Evolutionary conservation across 2,329 filamentous ascomycete genomes (phyloP).

Genomic region (Trichoderma afroharzianum): DNA sequence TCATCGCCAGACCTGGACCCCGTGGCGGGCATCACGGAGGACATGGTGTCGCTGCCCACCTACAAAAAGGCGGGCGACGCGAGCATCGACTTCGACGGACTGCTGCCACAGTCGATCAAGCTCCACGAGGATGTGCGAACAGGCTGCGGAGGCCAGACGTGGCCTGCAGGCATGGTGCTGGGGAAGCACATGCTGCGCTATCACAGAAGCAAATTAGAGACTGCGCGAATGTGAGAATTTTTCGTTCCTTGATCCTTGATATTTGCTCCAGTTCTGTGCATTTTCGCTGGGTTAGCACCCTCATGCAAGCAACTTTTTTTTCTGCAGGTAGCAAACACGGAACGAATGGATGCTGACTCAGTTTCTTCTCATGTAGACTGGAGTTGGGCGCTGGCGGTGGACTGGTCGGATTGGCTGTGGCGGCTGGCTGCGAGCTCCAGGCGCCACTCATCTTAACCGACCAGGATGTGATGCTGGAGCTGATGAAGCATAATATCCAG

Average conservation of each 20-base stretch:
- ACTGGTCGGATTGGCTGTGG: constrained; percentile 68
- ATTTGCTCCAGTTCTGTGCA: background rate
- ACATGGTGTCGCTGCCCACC: constrained; percentile 56
- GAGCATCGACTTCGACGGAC: constrained; percentile 64
- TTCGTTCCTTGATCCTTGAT: background rate
- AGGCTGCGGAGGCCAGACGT: constrained; percentile 89
- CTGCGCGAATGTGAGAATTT: constrained; percentile 67
- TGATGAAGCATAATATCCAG: constrained; percentile 85
- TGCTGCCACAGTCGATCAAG: constrained; percentile 65
- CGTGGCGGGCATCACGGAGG: constrained; percentile 47
- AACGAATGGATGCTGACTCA: constrained; percentile 13
- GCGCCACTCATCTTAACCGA: constrained; percentile 76
- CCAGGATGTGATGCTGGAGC: constrained; percentile 74
- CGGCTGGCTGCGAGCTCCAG: constrained; percentile 51
- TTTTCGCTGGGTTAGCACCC: background rate
- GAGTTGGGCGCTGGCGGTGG: constrained; percentile 92
- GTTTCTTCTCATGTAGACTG: constrained; percentile 51
- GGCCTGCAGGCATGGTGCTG: constrained; percentile 90
- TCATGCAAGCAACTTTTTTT: background rate
- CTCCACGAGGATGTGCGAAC: constrained; percentile 82
- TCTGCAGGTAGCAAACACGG: background rate
- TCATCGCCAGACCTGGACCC: constrained; percentile 50
- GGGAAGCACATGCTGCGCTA: constrained; percentile 80
- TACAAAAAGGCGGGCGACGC: constrained; percentile 55
- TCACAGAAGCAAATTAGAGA: constrained; percentile 58